Conservation (phyloP, 2,329 filamentous ascomycete genomes). For the Colletotrichum musicola region DNA sequence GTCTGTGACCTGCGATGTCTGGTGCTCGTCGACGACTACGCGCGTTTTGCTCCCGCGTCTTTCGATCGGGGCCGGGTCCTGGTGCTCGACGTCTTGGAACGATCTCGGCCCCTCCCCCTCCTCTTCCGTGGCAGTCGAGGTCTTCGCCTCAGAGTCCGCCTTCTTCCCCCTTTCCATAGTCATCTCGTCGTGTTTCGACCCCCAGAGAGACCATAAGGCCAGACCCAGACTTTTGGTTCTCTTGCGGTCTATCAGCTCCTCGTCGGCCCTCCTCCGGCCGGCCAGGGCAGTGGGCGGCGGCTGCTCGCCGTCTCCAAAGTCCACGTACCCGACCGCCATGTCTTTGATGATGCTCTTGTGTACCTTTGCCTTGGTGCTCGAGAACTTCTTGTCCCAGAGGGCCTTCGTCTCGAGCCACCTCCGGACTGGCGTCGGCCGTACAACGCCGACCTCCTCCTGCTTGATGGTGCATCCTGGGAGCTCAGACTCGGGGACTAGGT, state of each 20-base stretch:
- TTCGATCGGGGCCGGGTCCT: constrained; percentile 48
- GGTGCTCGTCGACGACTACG: constrained; percentile 65
- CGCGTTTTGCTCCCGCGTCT: constrained; percentile 59
- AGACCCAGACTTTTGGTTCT: constrained; percentile 80
- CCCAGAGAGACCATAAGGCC: constrained; percentile 88
- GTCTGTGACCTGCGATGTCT: constrained; percentile 48
- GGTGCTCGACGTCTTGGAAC: constrained; percentile 55
- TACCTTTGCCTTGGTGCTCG: constrained; percentile 75
- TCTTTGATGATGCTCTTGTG: constrained; percentile 81
- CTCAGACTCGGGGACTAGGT: constrained; percentile 73
- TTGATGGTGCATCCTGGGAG: constrained; percentile 75
- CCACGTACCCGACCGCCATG: constrained; percentile 77
- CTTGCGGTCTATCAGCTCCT: constrained; percentile 63
- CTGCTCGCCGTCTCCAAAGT: constrained; percentile 77
- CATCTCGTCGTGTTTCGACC: constrained; percentile 86
- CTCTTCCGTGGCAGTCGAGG: constrained; percentile 50
- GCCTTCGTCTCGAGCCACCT: constrained; percentile 85
- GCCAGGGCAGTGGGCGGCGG: constrained; percentile 89
- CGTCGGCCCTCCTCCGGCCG: constrained; percentile 69
- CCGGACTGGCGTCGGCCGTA: constrained; percentile 82
- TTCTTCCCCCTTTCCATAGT: constrained; percentile 73
- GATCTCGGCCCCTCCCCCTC: constrained; percentile 60
- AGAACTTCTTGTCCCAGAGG: constrained; percentile 80
- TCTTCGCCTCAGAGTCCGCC: constrained; percentile 51
- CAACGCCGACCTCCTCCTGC: constrained; percentile 76